Base-by-base conservation (phyloP, 441 rosid species). In the Isatis lusitanica region DNA sequence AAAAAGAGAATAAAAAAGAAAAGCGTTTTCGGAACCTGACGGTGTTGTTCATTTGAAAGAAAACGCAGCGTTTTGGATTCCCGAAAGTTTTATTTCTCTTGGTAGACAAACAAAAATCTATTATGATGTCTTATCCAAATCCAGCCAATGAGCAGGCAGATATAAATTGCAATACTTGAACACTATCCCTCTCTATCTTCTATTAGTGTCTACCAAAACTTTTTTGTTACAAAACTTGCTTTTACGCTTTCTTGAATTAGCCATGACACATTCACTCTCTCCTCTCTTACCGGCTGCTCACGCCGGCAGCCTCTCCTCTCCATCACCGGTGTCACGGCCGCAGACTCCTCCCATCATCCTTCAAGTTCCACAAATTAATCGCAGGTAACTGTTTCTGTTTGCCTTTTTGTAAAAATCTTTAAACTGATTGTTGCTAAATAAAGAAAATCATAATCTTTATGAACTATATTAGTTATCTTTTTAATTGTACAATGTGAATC, bases 251-350 rank as follows among this genome's bases (percentile, higher is more conserved):
- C 36, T 75, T 75, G 59, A 26, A 69, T 21, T 16, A 63, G 69
- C 58, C 58, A 55, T 90, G 96, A 82, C 84, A 56, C 84, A 81
- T 81, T 81, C 89, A 13, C 70, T 86, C 33, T 30, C 70, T 71
- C 76, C 80, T 57, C 66, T 68, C 51, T 42, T 83, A 36, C 78
- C 82, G 38, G 74, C 83, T 26, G 42, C 79, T 55, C 60, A 60
- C 2, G 56, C 43, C 66, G 42, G 65, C 40, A 24, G 44, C 15
- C 42, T 58, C 66, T 53, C 65, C 55, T 68, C 75, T 50, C 57
- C 78, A 15, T 78, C 75, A 18, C 60, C 52, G 10, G 59, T 21
- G 46, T 30, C 75, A 17, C 59, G 31, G 11, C 52, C 38, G 30
- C 78, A 16, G 28, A 50, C 70, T 78, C 70, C 74, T 39, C 74